A percentile compares a stretch with the other conserved stretches of the same genome.
These are phyloP conservation scores for Euphorbia lathyris DNA, from an alignment of 345 rosid species.

Conservation along the genomic window DNA sequence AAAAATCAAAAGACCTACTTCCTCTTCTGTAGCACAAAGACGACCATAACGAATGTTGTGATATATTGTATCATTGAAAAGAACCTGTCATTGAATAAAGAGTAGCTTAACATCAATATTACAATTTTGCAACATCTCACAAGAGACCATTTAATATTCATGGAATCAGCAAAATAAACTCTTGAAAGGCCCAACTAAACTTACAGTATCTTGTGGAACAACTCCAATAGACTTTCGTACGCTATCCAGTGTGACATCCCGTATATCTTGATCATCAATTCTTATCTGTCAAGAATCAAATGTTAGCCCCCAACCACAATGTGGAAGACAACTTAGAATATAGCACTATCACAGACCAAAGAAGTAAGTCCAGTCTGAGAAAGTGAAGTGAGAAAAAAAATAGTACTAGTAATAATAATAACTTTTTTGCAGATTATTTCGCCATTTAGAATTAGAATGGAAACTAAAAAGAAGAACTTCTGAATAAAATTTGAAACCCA, in stretches of 20 bases:
- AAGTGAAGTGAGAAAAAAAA: not conserved
- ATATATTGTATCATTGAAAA: conserved; percentile 89
- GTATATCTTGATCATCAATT: conserved; percentile 86
- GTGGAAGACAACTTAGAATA: not conserved
- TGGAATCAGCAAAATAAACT: not conserved
- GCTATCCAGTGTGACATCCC: conserved; percentile 70
- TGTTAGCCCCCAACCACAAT: not conserved
- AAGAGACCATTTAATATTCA: conserved; percentile 1
- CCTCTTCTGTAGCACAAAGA: conserved; percentile 89
- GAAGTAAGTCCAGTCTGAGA: not conserved
- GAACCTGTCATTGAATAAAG: conserved; percentile 58
- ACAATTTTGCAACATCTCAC: conserved; percentile 3
- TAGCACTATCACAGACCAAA: conserved; percentile 1
- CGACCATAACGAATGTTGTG: conserved; percentile 93
- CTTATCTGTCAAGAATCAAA: conserved; percentile 44
- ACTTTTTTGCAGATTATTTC: not conserved
- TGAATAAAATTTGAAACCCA: not conserved
- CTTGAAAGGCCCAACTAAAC: conserved; percentile 21
- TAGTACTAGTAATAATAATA: no score
- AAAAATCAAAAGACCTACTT: conserved; percentile 41
- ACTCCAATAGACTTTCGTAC: conserved; percentile 75
- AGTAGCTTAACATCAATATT: conserved; percentile 13
- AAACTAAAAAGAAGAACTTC: not conserved
- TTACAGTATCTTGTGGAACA: conserved; percentile 98
- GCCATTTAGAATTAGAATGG: not conserved